Base-by-base conservation (phyloP, 805 yeast genomes). In the Scheffersomyces amazonensis region DNA sequence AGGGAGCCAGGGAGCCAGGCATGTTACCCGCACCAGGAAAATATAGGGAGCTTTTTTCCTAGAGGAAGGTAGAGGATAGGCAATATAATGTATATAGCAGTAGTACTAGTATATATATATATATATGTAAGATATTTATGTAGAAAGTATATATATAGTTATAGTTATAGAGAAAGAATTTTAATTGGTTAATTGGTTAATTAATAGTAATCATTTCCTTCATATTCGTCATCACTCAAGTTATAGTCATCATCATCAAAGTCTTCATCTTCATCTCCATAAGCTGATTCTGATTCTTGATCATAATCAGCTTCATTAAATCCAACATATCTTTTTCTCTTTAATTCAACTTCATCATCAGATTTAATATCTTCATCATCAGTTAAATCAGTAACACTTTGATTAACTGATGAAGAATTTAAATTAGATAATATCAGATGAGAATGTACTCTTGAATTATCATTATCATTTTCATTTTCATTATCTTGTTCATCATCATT, bases 261-360 rank as follows among this genome's bases (percentile, higher is more conserved):
- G 16, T 42, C 48, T 39, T 63, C 62, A 44, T 61, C 60, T 37
- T 56, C 67, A 37, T 52, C 52, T 27, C 54, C 62, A 31, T 54
- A 59, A 20, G 55, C 62, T 20, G 62, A 54, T 34, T 64, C 69
- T 37, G 62, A 55, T 18, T 58, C 69, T 32, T 58, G 56, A 44
- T 69, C 73, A 52, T 69, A 69, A 50, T 69, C 75, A 3, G 74
- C 75, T 46, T 67, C 73, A 41, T 66, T 56, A 46, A 69, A 66
- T n/a, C 71, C 73, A 22, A 54, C 58, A 36, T 62, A 69, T 35
- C 75, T 52, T 37, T 61, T 63, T 37, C 75, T 54, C 48, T 69
- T 69, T 40, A 66, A 54, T 43, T 69, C 74, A 8, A 69, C 72
- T 48, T 69, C 75, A 47, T 67, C 74, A 43, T 69, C 73, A 3